These are phyloP conservation scores for Dioscorea dumetorum DNA, from an alignment of 106 monocot species.

Conservation along the genomic window DNA sequence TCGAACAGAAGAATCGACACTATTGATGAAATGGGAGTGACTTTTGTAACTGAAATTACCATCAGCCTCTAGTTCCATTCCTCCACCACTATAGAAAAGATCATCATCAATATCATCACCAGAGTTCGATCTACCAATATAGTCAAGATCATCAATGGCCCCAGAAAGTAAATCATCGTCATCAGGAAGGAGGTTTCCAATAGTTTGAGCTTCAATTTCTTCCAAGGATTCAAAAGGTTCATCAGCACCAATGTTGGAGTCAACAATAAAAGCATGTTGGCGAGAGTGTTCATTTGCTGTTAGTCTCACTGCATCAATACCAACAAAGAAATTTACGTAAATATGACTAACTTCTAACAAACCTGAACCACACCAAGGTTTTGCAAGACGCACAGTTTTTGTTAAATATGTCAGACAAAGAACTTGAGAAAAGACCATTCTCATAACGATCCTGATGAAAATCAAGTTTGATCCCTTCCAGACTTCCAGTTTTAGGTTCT, in stretches of 20 bases:
- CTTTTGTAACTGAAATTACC: not conserved
- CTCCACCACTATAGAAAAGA: conserved; percentile 23
- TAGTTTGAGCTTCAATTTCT: conserved; percentile 70
- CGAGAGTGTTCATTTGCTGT: conserved; percentile 23
- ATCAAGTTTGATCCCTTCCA: conserved; percentile 11
- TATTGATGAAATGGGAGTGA: not conserved
- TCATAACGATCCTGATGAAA: conserved; percentile 17
- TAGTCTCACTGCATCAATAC: conserved; percentile 37
- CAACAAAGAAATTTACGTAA: not conserved
- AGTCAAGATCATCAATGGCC: conserved; percentile 23
- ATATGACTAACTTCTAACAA: no score
- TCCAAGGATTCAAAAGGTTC: conserved; percentile 23
- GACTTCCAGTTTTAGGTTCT: conserved; percentile 5
- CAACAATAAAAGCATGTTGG: conserved; percentile 17
- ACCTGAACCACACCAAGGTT: no score
- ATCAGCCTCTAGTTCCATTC: conserved; percentile 29
- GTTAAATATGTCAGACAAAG: conserved; percentile 37
- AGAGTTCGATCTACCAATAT: conserved; percentile 2
- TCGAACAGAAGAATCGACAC: not conserved
- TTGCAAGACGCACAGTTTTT: conserved; percentile 31
- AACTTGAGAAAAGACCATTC: conserved; percentile 47
- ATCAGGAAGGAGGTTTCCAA: conserved; percentile 67
- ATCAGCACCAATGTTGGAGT: conserved; percentile 36
- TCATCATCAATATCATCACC: conserved; percentile 18
- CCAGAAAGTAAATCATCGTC: conserved; percentile 19